Percentiles rank a stretch among this genome's conserved stretches.
These are phyloP conservation scores for Dendrobium huoshanense DNA, from an alignment of 106 monocot genomes.

Conservation along the genomic window DNA sequence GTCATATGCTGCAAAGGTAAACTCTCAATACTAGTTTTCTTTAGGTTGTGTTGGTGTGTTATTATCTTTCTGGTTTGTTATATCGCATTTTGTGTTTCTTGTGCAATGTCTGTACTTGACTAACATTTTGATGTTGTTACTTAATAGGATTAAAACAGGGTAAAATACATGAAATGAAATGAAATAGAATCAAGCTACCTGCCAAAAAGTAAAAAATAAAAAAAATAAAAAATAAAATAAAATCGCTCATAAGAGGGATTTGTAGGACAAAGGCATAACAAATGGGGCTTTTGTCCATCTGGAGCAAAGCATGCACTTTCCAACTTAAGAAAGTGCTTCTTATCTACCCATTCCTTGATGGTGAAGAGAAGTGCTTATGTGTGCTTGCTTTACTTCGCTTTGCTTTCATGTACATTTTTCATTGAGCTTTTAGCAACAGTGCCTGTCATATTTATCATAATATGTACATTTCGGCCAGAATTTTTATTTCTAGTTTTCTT, in stretches of 20 bases:
- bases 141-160: neutral
- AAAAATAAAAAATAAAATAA: neutral
- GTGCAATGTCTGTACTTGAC: neutral
- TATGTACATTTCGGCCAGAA: neutral
- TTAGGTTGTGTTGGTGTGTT: neutral
- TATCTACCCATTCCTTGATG: neutral
- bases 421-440: neutral
- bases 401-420: neutral
- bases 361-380: neutral
- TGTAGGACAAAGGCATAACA: neutral
- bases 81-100: neutral
- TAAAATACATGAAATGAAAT: neutral
- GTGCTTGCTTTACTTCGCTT: neutral
- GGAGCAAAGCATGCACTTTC: neutral
- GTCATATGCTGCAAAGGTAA: constrained; percentile 92
- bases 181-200: neutral
- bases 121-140: neutral
- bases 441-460: neutral
- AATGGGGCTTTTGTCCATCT: neutral
- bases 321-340: neutral
- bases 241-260: neutral
- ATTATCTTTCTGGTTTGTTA: neutral
- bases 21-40: neutral
- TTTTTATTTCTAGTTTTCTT: neutral
- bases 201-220: neutral